phyloP scores from a whole-genome alignment of 2,329 filamentous ascomycete species.

The Calonectria hongkongensis region DNA sequence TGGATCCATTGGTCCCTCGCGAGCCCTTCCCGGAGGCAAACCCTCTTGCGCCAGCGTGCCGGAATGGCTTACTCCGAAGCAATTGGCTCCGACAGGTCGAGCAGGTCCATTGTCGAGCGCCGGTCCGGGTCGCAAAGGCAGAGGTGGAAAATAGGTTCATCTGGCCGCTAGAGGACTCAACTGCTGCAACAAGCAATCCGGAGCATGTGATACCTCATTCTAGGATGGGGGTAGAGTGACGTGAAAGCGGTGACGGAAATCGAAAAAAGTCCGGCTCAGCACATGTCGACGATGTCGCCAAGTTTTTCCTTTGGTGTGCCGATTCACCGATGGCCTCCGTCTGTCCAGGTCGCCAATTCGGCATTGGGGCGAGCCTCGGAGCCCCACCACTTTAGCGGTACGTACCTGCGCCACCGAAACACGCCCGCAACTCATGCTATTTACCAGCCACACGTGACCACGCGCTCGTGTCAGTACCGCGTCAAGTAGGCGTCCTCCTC shows the following conservation, averaged over 20 bases:
- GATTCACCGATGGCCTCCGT: constrained; percentile 54
- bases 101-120: constrained; percentile 67
- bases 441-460: constrained; percentile 55
- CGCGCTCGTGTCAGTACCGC: constrained; percentile 55
- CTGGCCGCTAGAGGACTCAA: constrained; percentile 48
- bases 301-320: constrained; percentile 55
- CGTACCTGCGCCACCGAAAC: constrained; percentile 23
- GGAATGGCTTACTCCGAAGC: constrained; percentile 56
- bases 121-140: constrained; percentile 61
- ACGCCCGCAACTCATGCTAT: constrained; percentile 1
- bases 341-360: constrained; percentile 49
- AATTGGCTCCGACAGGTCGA: constrained; percentile 66
- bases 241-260: constrained; percentile 33
- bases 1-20: constrained; percentile 47
- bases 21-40: constrained; percentile 58
- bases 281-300: constrained; percentile 54
- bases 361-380: constrained; percentile 50
- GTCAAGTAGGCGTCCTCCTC: constrained; percentile 47
- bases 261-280: constrained; percentile 37
- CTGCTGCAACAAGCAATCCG: constrained; percentile 31
- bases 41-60: constrained; percentile 50
- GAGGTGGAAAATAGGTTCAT: constrained; percentile 67
- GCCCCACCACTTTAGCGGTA: constrained; percentile 37
- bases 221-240: constrained; percentile 37
- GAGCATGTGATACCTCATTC: constrained; percentile 49